Evolutionary conservation across 768 basidiomycete species (phyloP).

Genomic region (Hysterangium stoloniferum): DNA sequence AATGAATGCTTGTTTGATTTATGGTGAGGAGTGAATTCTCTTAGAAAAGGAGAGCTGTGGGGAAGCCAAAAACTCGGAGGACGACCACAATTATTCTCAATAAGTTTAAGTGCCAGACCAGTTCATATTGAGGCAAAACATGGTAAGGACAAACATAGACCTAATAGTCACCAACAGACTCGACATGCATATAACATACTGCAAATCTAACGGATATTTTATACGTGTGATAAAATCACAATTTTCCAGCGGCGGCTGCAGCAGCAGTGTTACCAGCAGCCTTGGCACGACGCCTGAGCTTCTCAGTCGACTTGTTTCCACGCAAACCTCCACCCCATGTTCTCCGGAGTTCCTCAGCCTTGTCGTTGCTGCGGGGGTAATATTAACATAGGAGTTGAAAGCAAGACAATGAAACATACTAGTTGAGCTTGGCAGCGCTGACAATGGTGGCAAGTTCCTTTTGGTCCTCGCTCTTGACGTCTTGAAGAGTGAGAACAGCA

Average conservation of each 20-base stretch:
- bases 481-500: constrained; percentile 83
- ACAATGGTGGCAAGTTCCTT: constrained; percentile 89
- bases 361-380: constrained; percentile 55
- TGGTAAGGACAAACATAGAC: too few species aligned
- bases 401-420: constrained; percentile 45
- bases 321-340: constrained; percentile 96
- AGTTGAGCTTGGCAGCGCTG: constrained; percentile 94
- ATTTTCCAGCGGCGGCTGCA: constrained; percentile 52
- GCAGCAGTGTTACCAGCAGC: constrained; percentile 65
- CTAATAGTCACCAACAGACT: too few species aligned
- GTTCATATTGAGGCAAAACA: too few species aligned
- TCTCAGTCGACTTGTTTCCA: constrained; percentile 90
- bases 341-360: constrained; percentile 86
- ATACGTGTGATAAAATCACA: constrained; percentile 38
- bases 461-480: constrained; percentile 91
- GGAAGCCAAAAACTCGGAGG: too few species aligned
- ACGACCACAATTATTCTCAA: too few species aligned
- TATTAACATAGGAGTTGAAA: background rate
- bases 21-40: too few species aligned
- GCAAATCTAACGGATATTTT: too few species aligned
- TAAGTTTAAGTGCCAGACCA: too few species aligned
- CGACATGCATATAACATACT: too few species aligned
- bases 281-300: constrained; percentile 92
- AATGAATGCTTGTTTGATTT: too few species aligned
- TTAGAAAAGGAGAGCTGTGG: too few species aligned